Evolutionary conservation across 108 stramenopile genomes (phyloP).

Genomic region (Fragilariopsis cylindrus): DNA sequence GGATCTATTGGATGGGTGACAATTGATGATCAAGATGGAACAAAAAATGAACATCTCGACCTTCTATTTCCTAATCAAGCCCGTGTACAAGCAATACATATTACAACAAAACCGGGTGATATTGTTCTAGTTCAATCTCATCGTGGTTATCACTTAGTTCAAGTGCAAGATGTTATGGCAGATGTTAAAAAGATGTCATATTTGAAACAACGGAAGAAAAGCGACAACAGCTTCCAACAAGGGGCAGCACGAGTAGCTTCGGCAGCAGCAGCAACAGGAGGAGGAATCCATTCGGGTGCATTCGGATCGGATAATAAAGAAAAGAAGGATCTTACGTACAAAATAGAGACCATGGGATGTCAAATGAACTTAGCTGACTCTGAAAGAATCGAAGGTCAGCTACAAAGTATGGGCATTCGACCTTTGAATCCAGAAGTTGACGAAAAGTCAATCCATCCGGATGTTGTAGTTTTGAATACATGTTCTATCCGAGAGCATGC

Average conservation of each 20-base stretch:
- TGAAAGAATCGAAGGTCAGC: conserved; percentile 95
- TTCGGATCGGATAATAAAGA: conserved; percentile 3
- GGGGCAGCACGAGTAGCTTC: conserved; percentile 9
- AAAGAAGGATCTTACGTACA: conserved; percentile 58
- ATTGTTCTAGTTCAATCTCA: conserved; percentile 53
- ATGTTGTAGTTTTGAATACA: conserved; percentile 95
- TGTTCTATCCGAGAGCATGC: conserved; percentile 97
- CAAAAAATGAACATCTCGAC: conserved; percentile 72
- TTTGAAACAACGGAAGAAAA: conserved; percentile 52
- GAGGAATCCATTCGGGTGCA: conserved; percentile 39
- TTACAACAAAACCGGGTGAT: conserved; percentile 81
- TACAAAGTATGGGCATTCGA: conserved; percentile 84
- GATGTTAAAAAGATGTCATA: conserved; percentile 83
- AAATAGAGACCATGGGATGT: conserved; percentile 92
- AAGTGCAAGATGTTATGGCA: conserved; percentile 87
- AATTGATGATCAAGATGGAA: conserved; percentile 27
- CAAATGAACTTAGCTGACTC: conserved; percentile 98
- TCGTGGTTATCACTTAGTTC: conserved; percentile 79
- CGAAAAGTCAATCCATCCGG: conserved; percentile 46
- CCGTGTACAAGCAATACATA: conserved; percentile 52
- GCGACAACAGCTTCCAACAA: conserved; percentile 29
- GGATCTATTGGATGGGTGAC: conserved; percentile 77
- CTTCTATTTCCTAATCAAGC: conserved; percentile 58
- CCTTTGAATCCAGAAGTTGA: conserved; percentile 45
- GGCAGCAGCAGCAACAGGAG: background rate